Evolutionary conservation across 768 basidiomycete genomes (phyloP).

Genomic region (Brasilioporus rufonigricans): DNA sequence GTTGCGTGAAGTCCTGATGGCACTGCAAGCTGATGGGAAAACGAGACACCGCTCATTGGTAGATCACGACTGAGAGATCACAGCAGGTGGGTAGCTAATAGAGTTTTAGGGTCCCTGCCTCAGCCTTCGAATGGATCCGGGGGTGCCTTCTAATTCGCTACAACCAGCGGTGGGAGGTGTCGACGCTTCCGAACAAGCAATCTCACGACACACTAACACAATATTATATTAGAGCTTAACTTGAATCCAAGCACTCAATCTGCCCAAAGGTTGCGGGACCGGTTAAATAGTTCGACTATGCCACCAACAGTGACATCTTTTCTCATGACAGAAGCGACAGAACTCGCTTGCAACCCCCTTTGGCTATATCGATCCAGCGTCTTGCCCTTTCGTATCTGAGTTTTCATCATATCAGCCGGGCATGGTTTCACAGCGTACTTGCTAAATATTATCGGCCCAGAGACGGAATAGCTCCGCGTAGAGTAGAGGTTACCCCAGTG

Average conservation of each 20-base stretch:
- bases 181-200: neutral
- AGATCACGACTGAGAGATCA: constrained; percentile 21
- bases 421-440: too few relatives aligned
- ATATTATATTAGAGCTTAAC: constrained; percentile 1
- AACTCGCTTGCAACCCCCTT: constrained; percentile 1
- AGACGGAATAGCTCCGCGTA: neutral
- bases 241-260: neutral
- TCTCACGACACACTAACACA: neutral
- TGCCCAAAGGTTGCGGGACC: neutral
- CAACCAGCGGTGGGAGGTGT: neutral
- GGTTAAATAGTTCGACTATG: neutral
- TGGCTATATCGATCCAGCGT: neutral
- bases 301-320: neutral
- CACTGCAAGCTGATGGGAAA: constrained; percentile 19
- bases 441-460: too few relatives aligned
- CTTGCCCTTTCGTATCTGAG: neutral
- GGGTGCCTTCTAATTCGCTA: constrained; percentile 3
- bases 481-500: neutral
- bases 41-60: constrained; percentile 17
- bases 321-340: constrained; percentile 11
- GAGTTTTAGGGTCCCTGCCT: constrained; percentile 29
- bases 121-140: constrained; percentile 5
- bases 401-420: too few relatives aligned
- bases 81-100: constrained; percentile 26
- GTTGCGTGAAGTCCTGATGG: constrained; percentile 20